These are phyloP conservation scores for Aegilops longissima DNA, from an alignment of 176 grass and related monocot genomes.

Conservation along the genomic window DNA sequence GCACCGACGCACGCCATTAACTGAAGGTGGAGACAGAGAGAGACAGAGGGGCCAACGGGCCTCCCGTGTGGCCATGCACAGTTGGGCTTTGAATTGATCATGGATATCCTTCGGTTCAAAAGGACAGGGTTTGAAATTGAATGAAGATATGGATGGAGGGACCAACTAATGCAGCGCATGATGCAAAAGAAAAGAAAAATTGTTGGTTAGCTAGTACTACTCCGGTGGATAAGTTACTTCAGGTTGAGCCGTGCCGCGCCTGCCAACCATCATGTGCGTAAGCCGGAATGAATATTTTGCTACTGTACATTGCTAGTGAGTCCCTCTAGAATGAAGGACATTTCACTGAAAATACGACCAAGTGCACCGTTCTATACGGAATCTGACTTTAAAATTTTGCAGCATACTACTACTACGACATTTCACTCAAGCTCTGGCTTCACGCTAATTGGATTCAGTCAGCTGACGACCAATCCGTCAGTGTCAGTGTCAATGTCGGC, in stretches of 20 bases:
- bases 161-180: neutral
- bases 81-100: neutral
- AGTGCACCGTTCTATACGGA: neutral
- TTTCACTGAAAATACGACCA: neutral
- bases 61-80: neutral
- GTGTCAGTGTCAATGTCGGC: neutral
- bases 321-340: neutral
- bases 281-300: neutral
- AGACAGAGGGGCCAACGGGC: neutral
- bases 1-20: too few relatives aligned
- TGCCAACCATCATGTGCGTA: neutral
- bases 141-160: neutral
- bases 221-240: neutral
- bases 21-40: neutral
- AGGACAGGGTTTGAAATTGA: constrained; percentile 21
- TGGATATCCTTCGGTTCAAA: constrained; percentile 7
- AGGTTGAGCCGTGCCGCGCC: neutral
- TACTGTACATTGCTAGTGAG: neutral
- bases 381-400: neutral
- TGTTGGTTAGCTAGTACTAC: neutral
- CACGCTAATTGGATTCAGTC: neutral
- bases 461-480: neutral
- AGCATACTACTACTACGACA: neutral
- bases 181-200: too few relatives aligned
- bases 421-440: too few relatives aligned